phyloP scores from a whole-genome alignment of 2,329 filamentous ascomycete genomes.

The Scleromitrula shiraiana region DNA sequence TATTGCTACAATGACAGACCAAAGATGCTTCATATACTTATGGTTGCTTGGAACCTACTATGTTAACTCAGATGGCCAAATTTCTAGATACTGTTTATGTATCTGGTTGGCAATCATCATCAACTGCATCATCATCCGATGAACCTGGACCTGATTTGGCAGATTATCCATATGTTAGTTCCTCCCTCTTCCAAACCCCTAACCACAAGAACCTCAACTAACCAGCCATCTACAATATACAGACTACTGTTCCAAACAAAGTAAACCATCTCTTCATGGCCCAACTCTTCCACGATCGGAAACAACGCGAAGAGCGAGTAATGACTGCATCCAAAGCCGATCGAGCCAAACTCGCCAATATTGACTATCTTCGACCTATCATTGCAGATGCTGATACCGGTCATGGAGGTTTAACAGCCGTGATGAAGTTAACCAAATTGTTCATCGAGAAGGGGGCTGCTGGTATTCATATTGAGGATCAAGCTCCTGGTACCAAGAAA shows the following conservation, averaged over 20 bases:
- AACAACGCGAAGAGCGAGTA: slow-evolving; percentile 92
- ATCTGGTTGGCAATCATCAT: slow-evolving; percentile 97
- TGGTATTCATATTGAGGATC: slow-evolving; percentile 97
- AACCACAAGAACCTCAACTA: background rate
- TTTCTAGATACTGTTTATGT: slow-evolving; percentile 98
- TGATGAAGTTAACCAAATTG: slow-evolving; percentile 98
- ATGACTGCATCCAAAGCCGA: slow-evolving; percentile 60
- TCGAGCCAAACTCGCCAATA: slow-evolving; percentile 65
- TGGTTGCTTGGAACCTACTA: slow-evolving; percentile 93
- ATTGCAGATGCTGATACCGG: slow-evolving; percentile 96
- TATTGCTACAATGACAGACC: slow-evolving; percentile 42
- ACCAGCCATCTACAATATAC: slow-evolving; percentile 13
- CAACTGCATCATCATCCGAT: slow-evolving; percentile 87
- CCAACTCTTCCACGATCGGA: slow-evolving; percentile 98
- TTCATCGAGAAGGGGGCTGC: slow-evolving; percentile 95
- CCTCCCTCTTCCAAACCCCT: background rate
- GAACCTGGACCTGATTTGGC: slow-evolving; percentile 97
- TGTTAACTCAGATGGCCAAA: slow-evolving; percentile 99
- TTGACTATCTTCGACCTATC: slow-evolving; percentile 93
- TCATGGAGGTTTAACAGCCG: slow-evolving; percentile 92
- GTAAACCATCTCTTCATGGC: slow-evolving; percentile 97
- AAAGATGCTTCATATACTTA: slow-evolving; percentile 89
- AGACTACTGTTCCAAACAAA: slow-evolving; percentile 98
- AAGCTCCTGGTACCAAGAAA: slow-evolving; percentile 98
- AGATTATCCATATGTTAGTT: slow-evolving; percentile 82